These are phyloP conservation scores for Bromus sterilis DNA, from an alignment of 176 grass and related monocot genomes.

Conservation along the genomic window DNA sequence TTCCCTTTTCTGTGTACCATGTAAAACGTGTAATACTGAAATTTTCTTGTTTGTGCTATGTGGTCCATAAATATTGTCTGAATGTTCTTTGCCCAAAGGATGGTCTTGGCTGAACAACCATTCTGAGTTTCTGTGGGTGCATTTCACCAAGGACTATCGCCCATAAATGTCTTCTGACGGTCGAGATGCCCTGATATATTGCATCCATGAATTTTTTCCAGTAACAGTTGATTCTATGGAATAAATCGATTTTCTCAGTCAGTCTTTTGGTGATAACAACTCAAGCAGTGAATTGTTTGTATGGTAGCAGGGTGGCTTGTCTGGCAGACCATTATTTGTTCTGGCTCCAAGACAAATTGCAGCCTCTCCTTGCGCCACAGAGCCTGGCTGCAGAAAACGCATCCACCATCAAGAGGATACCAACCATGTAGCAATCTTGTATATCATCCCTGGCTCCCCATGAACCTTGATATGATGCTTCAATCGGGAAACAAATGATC, in stretches of 20 bases:
- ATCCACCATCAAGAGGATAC: constrained; percentile 1
- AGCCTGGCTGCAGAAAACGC: not conserved
- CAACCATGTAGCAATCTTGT: not conserved
- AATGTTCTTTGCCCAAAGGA: constrained; percentile 25
- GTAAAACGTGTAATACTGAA: not conserved
- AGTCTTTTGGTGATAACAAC: constrained; percentile 8
- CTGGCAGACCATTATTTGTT: not conserved
- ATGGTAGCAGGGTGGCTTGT: not conserved
- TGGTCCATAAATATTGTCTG: constrained; percentile 28
- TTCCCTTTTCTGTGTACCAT: constrained; percentile 26
- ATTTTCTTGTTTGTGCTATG: not conserved
- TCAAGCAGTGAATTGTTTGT: constrained; percentile 1
- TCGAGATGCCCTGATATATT: constrained; percentile 18
- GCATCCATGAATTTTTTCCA: constrained; percentile 12
- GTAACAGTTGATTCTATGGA: not conserved
- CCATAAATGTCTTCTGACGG: constrained; percentile 10
- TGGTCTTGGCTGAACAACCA: constrained; percentile 21
- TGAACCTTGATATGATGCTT: not conserved
- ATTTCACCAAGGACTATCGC: constrained; percentile 5
- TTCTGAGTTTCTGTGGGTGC: constrained; percentile 23
- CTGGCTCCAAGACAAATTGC: not conserved
- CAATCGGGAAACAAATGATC: not conserved
- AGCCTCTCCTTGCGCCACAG: not conserved
- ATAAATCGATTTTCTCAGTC: not conserved
- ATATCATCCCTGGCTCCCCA: not conserved